Base-by-base conservation (phyloP, 2,329 filamentous ascomycete genomes). In the Diatrype stigma region DNA sequence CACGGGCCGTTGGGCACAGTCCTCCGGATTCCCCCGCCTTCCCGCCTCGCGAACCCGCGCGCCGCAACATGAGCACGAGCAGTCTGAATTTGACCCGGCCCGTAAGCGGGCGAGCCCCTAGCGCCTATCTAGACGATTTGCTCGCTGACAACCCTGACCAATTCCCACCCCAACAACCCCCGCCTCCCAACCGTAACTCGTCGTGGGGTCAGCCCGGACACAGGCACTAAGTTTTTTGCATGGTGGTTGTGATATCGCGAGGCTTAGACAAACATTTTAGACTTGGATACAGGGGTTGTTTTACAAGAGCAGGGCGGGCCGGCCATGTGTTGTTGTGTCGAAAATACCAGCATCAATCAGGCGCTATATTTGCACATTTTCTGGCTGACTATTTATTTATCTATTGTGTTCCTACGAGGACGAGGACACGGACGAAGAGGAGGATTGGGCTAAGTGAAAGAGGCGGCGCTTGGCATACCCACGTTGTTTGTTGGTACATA, bases 81-180 rank as follows among this genome's bases (percentile, higher is more conserved):
- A 86, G 84, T 4, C 65, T 92, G 55, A 87, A 84, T 59, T 76
- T 87, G 51, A 82, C 79, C 55, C 77, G 81, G 50, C 79, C 86
- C 3, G 77, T 83, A 14, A 86, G 83, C 48, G 84, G 84, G 51
- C 79, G 92, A 51, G 87, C 91, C 16, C 93, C 93, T 0, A 96
- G 90, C 67, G 89, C 90, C 17, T 96, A 91, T 66, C 76, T 97
- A 37, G 92, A 97, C 53, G 91, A 96, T 67, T 71, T 97, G 46
- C 86, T 96, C 54, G 90, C 91, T 63, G 89, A 88, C 56, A 86
- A 91, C 63, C 75, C 77, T 6, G 72, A 73, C 35, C 67, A 71
- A 57, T 73, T 81, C 49, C 78, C 79, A 11, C 74, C 77, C 2
- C 56, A 53, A 42, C 52, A 58, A 50, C 59, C 60, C 47, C 34